Evolutionary conservation across 2,329 filamentous ascomycete species (phyloP), one percentile per base, ranked within the genome.

Genomic region (Fusarium dimerum): DNA sequence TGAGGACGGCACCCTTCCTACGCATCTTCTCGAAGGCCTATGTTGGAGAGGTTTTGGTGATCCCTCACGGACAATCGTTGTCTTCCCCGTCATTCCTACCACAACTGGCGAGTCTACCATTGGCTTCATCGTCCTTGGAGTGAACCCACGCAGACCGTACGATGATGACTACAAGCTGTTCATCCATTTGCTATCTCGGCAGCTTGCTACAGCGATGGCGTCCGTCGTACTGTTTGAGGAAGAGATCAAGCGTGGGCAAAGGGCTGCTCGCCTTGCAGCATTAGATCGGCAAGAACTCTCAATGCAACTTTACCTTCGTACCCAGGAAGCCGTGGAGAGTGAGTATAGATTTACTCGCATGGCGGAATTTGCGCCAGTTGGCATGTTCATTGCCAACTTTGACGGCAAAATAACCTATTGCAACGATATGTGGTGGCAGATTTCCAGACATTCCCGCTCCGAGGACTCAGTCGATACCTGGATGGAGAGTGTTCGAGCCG

Each of bases 211-310:
- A 0, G 91, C 89, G 0, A 80, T 93, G 68, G 89, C 89, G 1
- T 92, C 89, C 0, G 89, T 92, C 1, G 88, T 92, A 0, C 71
- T 94, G 2, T 92, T 92, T 52, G 89, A 93, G 66, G 89, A 93
- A 60, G 90, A 94, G 66, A 92, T 93, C 57, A 82, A 82, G 52
- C 80, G 88, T 54, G 87, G 88, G 1, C 86, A 91, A 68, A 81
- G 79, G 61, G 89, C 89, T 2, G 90, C 89, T 17, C 84, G 83
- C 50, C 76, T 92, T 34, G 90, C 90, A 10, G 88, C 88, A 2
- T 74, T 89, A 55, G 89, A 94, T 68, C 84, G 87, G 2, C 88
- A 90, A 59, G 86, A 91, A 63, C 79, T 94, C 4, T 90, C 88
- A 0, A 82, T 90, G 67, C 87, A 93, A 66, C 78, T 94, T 13